A percentile compares a stretch with the other conserved stretches of the same genome.
Conservation (phyloP, 345 rosid genomes). For the Alliaria petiolata region DNA sequence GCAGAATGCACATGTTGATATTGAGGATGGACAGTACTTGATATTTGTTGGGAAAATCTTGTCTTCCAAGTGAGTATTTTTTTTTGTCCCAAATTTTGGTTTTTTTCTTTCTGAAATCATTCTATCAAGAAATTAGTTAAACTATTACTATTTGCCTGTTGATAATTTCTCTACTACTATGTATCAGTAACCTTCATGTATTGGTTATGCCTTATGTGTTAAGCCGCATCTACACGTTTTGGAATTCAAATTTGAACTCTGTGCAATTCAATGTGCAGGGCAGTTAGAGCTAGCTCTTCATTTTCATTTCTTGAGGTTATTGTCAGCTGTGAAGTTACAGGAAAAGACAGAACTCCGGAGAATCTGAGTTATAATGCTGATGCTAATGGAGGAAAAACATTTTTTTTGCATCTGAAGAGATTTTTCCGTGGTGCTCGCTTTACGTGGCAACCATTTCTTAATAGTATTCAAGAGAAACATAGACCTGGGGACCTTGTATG, state of each 20-base stretch:
- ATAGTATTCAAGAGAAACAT: constrained; percentile 55
- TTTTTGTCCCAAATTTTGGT: neutral
- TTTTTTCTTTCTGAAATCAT: constrained; percentile 1
- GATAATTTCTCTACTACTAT: neutral
- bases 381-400: constrained; percentile 36
- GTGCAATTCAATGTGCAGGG: constrained; percentile 47
- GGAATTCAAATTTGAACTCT: neutral
- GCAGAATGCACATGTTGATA: constrained; percentile 69
- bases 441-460: constrained; percentile 66
- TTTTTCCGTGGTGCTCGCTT: constrained; percentile 84
- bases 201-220: constrained; percentile 1
- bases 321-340: constrained; percentile 65
- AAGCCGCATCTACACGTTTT: neutral
- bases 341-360: constrained; percentile 33
- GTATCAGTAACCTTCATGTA: neutral
- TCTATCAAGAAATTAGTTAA: neutral
- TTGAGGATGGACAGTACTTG: constrained; percentile 84
- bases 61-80: constrained; percentile 65
- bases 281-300: constrained; percentile 58
- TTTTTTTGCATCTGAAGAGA: constrained; percentile 83
- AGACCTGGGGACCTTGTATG: constrained; percentile 72
- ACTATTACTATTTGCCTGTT: neutral
- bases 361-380: constrained; percentile 26
- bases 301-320: constrained; percentile 81
- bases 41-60: constrained; percentile 73